Evolutionary conservation across 345 rosid genomes (phyloP).

Genomic region (Eucalyptus rudis): DNA sequence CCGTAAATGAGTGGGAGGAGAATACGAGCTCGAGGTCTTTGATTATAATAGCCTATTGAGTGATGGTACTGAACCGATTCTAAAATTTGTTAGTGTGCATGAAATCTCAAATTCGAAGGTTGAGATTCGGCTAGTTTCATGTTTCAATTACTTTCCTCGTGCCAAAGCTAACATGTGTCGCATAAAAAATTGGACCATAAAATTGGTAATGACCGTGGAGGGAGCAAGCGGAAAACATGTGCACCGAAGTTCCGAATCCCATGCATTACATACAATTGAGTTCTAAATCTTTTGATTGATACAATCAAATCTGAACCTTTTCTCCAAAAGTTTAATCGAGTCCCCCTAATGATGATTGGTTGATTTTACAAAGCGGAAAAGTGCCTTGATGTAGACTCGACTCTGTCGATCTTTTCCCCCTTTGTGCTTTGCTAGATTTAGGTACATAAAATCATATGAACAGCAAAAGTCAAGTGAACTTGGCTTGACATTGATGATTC

Average conservation of each 20-base stretch:
- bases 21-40: background rate
- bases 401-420: background rate
- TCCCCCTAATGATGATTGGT: background rate
- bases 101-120: background rate
- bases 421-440: background rate
- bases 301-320: background rate
- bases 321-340: background rate
- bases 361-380: background rate
- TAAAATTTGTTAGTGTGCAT: background rate
- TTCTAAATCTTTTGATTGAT: background rate
- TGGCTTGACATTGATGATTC: background rate
- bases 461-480: background rate
- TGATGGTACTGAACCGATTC: background rate
- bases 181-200: background rate
- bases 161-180: background rate
- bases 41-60: background rate
- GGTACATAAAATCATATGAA: background rate
- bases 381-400: background rate
- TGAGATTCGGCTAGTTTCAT: background rate
- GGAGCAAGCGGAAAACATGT: background rate
- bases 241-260: background rate
- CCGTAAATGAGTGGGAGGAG: background rate
- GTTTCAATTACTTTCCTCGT: background rate
- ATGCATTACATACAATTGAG: background rate
- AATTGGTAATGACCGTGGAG: background rate